These are phyloP conservation scores for Priceomyces carsonii DNA, from an alignment of 805 yeast genomes.

Conservation along the genomic window DNA sequence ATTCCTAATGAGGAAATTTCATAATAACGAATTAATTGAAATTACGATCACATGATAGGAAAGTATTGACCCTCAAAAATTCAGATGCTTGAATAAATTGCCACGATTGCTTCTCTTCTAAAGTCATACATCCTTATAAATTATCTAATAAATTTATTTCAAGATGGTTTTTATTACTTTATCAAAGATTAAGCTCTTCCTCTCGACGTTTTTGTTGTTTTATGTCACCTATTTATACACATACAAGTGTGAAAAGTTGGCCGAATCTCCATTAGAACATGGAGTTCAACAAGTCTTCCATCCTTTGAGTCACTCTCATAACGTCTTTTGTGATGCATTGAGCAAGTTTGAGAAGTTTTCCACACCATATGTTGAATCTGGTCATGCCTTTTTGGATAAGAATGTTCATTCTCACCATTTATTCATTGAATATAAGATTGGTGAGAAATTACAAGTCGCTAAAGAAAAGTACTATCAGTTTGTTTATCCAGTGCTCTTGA, in stretches of 20 bases:
- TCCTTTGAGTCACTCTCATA: slow-evolving; percentile 40
- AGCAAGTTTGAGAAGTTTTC: slow-evolving; percentile 25
- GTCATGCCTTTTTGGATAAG: slow-evolving; percentile 30
- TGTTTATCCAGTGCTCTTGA: slow-evolving; percentile 31
- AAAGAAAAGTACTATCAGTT: slow-evolving; percentile 21
- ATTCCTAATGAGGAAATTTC: slow-evolving; percentile 10
- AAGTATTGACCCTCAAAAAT: slow-evolving; percentile 3
- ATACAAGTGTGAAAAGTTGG: slow-evolving; percentile 38
- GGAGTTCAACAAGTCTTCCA: slow-evolving; percentile 32
- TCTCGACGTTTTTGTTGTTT: slow-evolving; percentile 26
- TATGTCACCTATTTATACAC: slow-evolving; percentile 39
- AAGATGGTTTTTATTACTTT: too few species aligned
- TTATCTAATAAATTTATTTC: too few species aligned
- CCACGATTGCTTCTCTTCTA: slow-evolving; percentile 12
- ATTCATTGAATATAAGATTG: slow-evolving; percentile 32
- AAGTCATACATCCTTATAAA: too few species aligned
- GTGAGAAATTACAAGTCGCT: slow-evolving; percentile 24
- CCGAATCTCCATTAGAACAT: slow-evolving; percentile 29
- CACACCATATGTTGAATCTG: slow-evolving; percentile 31
- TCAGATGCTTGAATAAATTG: slow-evolving; percentile 5
- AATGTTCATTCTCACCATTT: slow-evolving; percentile 39
- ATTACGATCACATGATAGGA: slow-evolving; percentile 7
- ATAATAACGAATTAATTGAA: slow-evolving; percentile 7
- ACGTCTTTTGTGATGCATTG: slow-evolving; percentile 34
- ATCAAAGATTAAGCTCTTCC: slow-evolving; percentile 11